Evolutionary conservation across 768 basidiomycete species (phyloP).

Genomic region (Vishniacozyma victoriae): DNA sequence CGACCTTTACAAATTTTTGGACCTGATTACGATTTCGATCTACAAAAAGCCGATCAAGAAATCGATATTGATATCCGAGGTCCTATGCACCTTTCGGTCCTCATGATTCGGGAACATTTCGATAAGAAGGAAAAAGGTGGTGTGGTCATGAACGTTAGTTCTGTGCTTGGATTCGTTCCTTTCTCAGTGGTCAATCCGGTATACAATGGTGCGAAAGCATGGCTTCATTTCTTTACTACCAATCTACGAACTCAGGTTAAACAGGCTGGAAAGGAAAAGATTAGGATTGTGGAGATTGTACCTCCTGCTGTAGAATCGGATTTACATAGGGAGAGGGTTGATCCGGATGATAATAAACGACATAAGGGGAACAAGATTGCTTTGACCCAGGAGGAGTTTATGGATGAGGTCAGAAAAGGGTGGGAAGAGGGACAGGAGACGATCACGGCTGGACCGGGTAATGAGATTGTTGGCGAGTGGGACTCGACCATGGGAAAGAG

Average conservation of each 20-base stretch:
- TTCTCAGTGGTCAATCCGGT: constrained; percentile 27
- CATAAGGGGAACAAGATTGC: constrained; percentile 1
- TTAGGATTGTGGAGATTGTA: constrained; percentile 27
- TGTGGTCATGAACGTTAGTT: constrained; percentile 32
- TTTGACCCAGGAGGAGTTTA: constrained; percentile 28
- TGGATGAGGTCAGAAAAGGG: constrained; percentile 24
- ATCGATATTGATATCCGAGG: constrained; percentile 30
- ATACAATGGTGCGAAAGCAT: constrained; percentile 28
- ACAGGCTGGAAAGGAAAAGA: constrained; percentile 8
- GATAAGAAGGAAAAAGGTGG: constrained; percentile 13
- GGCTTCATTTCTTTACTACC: constrained; percentile 18
- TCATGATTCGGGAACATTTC: constrained; percentile 19
- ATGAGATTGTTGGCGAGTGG: constrained; percentile 16
- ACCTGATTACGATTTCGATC: constrained; percentile 20
- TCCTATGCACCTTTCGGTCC: constrained; percentile 21
- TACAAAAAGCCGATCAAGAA: constrained; percentile 25
- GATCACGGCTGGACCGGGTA: constrained; percentile 17
- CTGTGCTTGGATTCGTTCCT: constrained; percentile 24
- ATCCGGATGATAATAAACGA: constrained; percentile 34
- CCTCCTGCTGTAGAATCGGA: constrained; percentile 28
- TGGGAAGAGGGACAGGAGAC: constrained; percentile 27
- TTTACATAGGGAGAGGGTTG: constrained; percentile 20
- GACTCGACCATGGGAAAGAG: constrained; percentile 16
- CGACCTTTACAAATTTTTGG: constrained; percentile 19
- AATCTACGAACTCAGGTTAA: constrained; percentile 22